phyloP scores from a whole-genome alignment of 257 asterid species.

The Verbascum thapsus region DNA sequence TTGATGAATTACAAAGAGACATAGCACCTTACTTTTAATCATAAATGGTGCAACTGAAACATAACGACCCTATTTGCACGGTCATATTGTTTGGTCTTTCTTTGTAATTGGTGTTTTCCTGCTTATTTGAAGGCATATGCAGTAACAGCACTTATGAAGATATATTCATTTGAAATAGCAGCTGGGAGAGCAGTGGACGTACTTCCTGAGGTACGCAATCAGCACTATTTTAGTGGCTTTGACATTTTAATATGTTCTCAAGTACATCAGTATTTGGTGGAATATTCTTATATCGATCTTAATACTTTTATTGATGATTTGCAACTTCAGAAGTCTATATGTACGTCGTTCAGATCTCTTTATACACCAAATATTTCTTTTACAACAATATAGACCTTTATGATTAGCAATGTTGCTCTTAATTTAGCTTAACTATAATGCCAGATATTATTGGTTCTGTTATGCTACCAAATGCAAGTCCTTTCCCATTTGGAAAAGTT shows the following conservation, averaged over 20 bases:
- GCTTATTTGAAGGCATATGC: slow-evolving; percentile 76
- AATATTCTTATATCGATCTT: slow-evolving; percentile 3
- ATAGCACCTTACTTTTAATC: not conserved
- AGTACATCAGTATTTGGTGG: slow-evolving; percentile 16
- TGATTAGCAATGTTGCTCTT: too few species aligned
- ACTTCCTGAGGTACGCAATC: slow-evolving; percentile 78
- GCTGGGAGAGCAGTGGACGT: slow-evolving; percentile 88
- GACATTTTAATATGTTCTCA: slow-evolving; percentile 9
- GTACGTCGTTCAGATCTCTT: slow-evolving; percentile 3
- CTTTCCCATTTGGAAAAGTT: not conserved
- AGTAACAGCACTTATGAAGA: slow-evolving; percentile 83
- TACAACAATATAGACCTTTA: not conserved
- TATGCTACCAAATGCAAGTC: not conserved
- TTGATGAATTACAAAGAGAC: not conserved
- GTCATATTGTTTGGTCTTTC: slow-evolving; percentile 20
- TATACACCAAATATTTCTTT: slow-evolving; percentile 10
- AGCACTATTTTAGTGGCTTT: slow-evolving; percentile 16
- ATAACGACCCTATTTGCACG: not conserved
- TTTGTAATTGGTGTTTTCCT: slow-evolving; percentile 27
- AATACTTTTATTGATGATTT: slow-evolving; percentile 8
- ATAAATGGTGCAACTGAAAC: slow-evolving; percentile 18
- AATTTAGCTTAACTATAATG: slow-evolving; percentile 3
- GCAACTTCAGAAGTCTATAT: not conserved
- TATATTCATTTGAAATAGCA: slow-evolving; percentile 89
- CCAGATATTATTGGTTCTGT: not conserved